Evolutionary conservation across 2,329 filamentous ascomycete genomes (phyloP), one percentile per base, ranked within the genome.

Genomic region (Proliferodiscus dingleyae): DNA sequence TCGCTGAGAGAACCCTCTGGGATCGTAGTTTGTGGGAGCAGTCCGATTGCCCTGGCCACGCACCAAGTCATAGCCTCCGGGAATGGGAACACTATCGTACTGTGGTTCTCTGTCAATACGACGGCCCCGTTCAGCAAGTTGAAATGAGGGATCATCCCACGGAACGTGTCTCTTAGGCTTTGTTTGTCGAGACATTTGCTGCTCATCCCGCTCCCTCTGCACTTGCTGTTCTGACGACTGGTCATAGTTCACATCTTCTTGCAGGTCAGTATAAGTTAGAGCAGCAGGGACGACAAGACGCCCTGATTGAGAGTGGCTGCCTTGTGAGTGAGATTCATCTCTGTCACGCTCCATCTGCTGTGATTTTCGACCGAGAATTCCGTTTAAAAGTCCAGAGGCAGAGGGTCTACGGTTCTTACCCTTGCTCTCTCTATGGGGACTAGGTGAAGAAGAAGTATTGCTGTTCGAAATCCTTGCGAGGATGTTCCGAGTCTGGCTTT

Each of bases 71-170:
- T 65, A 65, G 3, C 57, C 57, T 4, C 55, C 55, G 16, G 62
- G 61, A 34, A 64, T 64, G 2, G 60, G 61, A 7, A 62, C 60
- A 22, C 43, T 54, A 46, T 59, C 54, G 43, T 65, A 65, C 22
- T 46, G 44, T 16, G 54, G 57, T 24, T 62, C 61, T 48, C 52
- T 47, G 13, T 43, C 50, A 5, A 36, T 18, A 16, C 32, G 48
- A 4, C 54, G 51, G 15, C 58, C 52, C 16, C 56, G 53, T 8
- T 56, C 47, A 23, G 39, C 46, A 18, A 36, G 15, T 21, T 29
- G 45, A 23, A 47, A 36, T 13, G 46, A 37, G n/a, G 44, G 51
- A 23, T 49, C 42, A 19, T 47, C 43, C 23, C 42, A 37, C 11
- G 34, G 37, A 8, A 39, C 30, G 8, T 11, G 11, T 22, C 26